A percentile compares a stretch with the other conserved stretches of the same genome.
phyloP scores from a whole-genome alignment of 2,329 filamentous ascomycete genomes.

The Pseudocercospora macadamiae region DNA sequence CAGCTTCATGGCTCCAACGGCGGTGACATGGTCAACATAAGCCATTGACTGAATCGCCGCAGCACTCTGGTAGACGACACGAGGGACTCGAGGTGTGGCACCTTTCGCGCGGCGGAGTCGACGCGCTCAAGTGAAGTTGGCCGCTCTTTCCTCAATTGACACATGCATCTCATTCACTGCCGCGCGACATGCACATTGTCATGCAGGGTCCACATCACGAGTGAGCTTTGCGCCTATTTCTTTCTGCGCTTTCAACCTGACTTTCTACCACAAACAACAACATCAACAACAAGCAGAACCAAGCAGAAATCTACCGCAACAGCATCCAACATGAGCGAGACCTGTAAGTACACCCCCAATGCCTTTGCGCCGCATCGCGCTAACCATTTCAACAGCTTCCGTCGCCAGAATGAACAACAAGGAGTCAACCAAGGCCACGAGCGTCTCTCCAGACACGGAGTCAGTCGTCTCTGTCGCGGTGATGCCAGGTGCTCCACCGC shows the following conservation, averaged over 20 bases:
- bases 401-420: not conserved
- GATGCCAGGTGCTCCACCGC: conserved; percentile 16
- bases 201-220: not conserved
- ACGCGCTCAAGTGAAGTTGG: not conserved
- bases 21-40: too few relatives aligned
- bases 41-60: too few relatives aligned
- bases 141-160: conserved; percentile 3
- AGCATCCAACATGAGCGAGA: conserved; percentile 17
- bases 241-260: not conserved
- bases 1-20: too few relatives aligned
- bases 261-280: conserved; percentile 15
- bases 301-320: not conserved
- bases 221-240: not conserved
- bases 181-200: not conserved
- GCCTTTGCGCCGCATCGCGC: not conserved
- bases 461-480: conserved; percentile 12
- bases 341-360: conserved; percentile 9
- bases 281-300: conserved; percentile 5
- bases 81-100: too few relatives aligned
- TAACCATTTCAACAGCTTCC: conserved; percentile 4
- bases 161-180: conserved; percentile 6
- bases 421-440: conserved; percentile 10
- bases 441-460: conserved; percentile 10
- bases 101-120: too few relatives aligned
- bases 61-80: too few relatives aligned